Evolutionary conservation across 768 basidiomycete species (phyloP).

Genomic region (Candolleomyces aberdarensis): DNA sequence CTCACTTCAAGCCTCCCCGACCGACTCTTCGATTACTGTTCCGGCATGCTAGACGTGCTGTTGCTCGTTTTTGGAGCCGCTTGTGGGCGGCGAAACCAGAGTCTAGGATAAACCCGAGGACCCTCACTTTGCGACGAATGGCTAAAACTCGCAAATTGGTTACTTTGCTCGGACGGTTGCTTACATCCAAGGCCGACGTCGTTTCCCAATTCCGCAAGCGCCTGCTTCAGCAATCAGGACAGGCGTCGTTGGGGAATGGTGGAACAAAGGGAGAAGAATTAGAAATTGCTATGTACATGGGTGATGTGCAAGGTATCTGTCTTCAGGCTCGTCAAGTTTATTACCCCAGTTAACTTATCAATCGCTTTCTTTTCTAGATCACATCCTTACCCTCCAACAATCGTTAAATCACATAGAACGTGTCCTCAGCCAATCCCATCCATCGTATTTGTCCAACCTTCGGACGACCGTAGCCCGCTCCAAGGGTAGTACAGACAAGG

Average conservation of each 20-base stretch:
- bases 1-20: constrained; percentile 31
- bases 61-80: constrained; percentile 21
- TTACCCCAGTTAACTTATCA: background rate
- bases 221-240: constrained; percentile 37
- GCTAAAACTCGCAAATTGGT: constrained; percentile 75
- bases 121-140: constrained; percentile 68
- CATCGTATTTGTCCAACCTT: constrained; percentile 79
- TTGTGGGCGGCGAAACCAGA: constrained; percentile 5
- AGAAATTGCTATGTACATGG: constrained; percentile 84
- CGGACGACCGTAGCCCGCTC: constrained; percentile 56
- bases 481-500: constrained; percentile 61
- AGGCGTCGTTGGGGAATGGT: constrained; percentile 31
- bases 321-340: background rate
- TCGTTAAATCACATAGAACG: constrained; percentile 84
- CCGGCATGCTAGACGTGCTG: constrained; percentile 32
- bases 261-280: constrained; percentile 47
- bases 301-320: constrained; percentile 81
- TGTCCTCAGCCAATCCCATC: constrained; percentile 84
- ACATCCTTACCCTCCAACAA: constrained; percentile 85
- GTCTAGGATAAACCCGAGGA: constrained; percentile 22
- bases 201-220: constrained; percentile 78
- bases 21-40: constrained; percentile 32
- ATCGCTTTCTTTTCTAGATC: constrained; percentile 50
- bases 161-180: constrained; percentile 69
- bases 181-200: constrained; percentile 82